These are phyloP conservation scores for Microsporum ferrugineum DNA, from an alignment of 2,329 filamentous ascomycete species.

Conservation along the genomic window DNA sequence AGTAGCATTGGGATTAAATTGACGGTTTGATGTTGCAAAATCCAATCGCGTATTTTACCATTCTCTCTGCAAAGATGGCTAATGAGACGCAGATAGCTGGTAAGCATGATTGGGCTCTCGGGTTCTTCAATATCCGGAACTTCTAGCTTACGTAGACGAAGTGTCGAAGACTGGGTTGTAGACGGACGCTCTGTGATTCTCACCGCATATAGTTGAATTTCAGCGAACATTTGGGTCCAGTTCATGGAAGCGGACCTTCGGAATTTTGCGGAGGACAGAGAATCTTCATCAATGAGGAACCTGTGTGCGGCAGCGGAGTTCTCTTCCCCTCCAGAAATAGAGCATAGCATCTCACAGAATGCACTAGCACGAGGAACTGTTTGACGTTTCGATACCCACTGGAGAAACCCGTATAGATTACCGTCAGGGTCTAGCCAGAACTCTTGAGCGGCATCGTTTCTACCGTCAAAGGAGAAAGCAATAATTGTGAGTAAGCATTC, in stretches of 20 bases:
- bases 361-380: slow-evolving; percentile 93
- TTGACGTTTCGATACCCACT: slow-evolving; percentile 91
- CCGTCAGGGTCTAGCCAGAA: slow-evolving; percentile 92
- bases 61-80: slow-evolving; percentile 71
- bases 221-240: slow-evolving; percentile 85
- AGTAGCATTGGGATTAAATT: slow-evolving; percentile 64
- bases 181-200: slow-evolving; percentile 64
- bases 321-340: slow-evolving; percentile 69
- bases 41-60: slow-evolving; percentile 57
- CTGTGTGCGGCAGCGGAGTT: slow-evolving; percentile 77
- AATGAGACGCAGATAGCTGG: slow-evolving; percentile 82
- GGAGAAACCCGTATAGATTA: slow-evolving; percentile 85
- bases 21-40: slow-evolving; percentile 56
- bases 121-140: slow-evolving; percentile 69
- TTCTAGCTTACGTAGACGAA: slow-evolving; percentile 50
- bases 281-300: slow-evolving; percentile 73
- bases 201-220: slow-evolving; percentile 71
- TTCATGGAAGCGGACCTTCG: slow-evolving; percentile 74
- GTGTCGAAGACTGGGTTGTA: slow-evolving; percentile 42
- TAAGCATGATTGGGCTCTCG: slow-evolving; percentile 91
- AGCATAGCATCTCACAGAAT: slow-evolving; percentile 91
- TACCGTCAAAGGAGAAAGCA: slow-evolving; percentile 77
- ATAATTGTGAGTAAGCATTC: slow-evolving; percentile 89
- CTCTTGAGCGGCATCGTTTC: slow-evolving; percentile 68
- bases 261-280: slow-evolving; percentile 62